Conservation (phyloP, 257 asterid genomes). For the Linaria vulgaris region DNA sequence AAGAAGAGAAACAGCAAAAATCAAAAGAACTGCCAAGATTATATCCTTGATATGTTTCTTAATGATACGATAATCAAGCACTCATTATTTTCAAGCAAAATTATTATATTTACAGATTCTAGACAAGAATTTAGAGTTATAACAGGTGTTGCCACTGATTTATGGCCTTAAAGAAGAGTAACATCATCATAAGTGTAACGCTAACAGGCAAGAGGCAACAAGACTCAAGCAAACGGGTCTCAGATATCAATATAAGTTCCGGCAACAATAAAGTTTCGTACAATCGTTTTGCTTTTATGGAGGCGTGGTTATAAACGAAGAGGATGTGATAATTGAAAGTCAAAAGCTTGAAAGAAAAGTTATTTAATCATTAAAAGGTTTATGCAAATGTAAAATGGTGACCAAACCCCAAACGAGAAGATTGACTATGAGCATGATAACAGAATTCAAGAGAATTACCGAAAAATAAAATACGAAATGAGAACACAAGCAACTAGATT, state of each 20-base stretch:
- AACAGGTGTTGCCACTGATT: not conserved
- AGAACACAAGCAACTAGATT: not conserved
- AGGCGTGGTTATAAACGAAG: not conserved
- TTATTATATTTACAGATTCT: not conserved
- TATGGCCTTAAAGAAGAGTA: not conserved
- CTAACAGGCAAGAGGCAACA: not conserved
- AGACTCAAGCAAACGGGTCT: not conserved
- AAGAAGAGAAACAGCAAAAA: constrained; percentile 28
- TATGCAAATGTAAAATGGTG: not conserved
- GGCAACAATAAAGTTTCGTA: not conserved
- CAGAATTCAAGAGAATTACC: not conserved
- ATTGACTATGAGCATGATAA: not conserved
- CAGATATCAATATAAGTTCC: not conserved
- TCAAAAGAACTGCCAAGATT: constrained; percentile 8
- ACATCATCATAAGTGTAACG: not conserved
- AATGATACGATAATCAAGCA: not conserved
- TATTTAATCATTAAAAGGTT: not conserved
- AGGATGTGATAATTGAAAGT: not conserved
- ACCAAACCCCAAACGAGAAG: not conserved
- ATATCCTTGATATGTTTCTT: not conserved
- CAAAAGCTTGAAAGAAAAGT: not conserved
- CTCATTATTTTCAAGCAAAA: not conserved
- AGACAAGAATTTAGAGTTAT: not conserved
- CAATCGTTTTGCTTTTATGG: not conserved
- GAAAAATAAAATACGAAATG: not conserved